phyloP scores from a whole-genome alignment of 108 stramenopile genomes.

The Aurantiochytrium sp. region DNA sequence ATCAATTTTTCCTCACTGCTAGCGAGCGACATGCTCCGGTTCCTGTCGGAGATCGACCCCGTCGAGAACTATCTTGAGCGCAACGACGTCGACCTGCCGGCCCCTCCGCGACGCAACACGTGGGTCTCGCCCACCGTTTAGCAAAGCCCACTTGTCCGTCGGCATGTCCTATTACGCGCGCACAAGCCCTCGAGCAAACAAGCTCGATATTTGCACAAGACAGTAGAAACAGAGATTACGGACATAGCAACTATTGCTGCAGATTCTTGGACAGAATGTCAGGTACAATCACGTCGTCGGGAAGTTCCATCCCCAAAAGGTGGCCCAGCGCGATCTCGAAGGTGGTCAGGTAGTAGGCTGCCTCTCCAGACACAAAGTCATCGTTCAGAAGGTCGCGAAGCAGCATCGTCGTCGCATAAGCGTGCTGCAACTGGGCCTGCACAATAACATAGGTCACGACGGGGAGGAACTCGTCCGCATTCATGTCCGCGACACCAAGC shows the following conservation, averaged over 20 bases:
- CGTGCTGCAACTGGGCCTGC: neutral
- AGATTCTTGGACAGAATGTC: neutral
- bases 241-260: too few species aligned
- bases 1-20: neutral
- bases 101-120: neutral
- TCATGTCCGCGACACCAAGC: neutral
- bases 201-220: too few species aligned
- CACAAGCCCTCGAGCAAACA: too few species aligned
- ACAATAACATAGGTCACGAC: slow-evolving; percentile 9
- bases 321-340: slow-evolving; percentile 8
- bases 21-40: neutral
- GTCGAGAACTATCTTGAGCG: neutral
- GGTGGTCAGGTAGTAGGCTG: slow-evolving; percentile 17
- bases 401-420: slow-evolving; percentile 8
- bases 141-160: too few species aligned
- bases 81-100: neutral
- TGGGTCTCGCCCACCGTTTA: too few species aligned
- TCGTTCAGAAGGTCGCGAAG: slow-evolving; percentile 15
- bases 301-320: neutral
- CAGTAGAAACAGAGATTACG: too few species aligned
- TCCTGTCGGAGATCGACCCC: neutral
- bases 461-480: slow-evolving; percentile 18
- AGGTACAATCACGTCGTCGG: neutral
- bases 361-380: neutral
- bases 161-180: too few species aligned